Evolutionary conservation across 176 grass and related monocot genomes (phyloP).

Genomic region (Musa itinerans): DNA sequence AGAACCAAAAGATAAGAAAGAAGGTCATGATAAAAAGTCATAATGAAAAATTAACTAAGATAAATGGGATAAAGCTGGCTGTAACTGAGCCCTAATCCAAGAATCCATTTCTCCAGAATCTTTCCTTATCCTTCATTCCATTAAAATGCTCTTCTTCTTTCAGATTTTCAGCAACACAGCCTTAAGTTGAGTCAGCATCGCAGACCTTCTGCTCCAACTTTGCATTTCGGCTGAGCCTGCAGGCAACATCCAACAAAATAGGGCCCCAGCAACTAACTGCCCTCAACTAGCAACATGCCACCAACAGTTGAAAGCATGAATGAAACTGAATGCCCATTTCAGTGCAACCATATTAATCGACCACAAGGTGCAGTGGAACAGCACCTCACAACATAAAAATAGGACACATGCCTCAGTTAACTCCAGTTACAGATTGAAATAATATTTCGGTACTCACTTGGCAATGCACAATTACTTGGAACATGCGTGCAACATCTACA

Average conservation of each 20-base stretch:
- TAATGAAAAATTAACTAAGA: no score
- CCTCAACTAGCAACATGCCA: background rate
- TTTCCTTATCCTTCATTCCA: background rate
- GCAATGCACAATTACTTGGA: conserved; percentile 61
- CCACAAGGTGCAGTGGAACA: background rate
- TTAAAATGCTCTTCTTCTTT: background rate
- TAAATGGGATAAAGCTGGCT: background rate
- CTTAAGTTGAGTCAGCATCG: background rate
- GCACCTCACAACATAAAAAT: background rate
- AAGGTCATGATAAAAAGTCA: no score
- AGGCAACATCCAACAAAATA: background rate
- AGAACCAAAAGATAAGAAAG: background rate
- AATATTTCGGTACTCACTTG: conserved; percentile 40
- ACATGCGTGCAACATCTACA: conserved; percentile 80
- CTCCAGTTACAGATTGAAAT: background rate
- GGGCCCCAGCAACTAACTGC: background rate
- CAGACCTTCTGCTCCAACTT: background rate
- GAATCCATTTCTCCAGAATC: no score
- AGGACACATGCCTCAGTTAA: background rate
- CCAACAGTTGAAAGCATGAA: background rate
- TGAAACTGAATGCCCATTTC: background rate
- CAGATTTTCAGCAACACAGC: background rate
- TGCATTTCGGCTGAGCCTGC: background rate
- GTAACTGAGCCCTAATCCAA: no score
- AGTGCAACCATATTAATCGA: background rate